Evolutionary conservation across 495 filamentous ascomycete species (phyloP).

Genomic region (Aspergillus steynii): DNA sequence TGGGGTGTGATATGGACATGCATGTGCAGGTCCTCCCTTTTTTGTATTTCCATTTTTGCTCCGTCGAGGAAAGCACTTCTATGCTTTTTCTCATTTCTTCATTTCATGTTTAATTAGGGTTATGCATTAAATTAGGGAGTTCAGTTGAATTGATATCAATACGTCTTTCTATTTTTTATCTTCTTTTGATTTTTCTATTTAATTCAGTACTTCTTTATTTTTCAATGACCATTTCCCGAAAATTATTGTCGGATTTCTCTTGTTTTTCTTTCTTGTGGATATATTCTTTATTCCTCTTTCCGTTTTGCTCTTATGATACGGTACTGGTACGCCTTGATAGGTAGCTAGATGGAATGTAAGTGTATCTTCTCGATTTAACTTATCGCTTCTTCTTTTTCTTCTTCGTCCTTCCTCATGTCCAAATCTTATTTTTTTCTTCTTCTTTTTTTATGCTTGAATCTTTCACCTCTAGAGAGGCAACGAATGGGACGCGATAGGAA

Average conservation of each 20-base stretch:
- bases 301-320: background rate
- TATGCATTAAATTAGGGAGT: background rate
- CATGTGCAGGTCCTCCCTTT: too few species aligned
- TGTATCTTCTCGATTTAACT: background rate
- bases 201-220: too few species aligned
- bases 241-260: too few species aligned
- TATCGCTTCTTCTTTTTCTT: background rate
- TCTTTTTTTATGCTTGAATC: background rate
- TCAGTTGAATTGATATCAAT: background rate
- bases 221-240: too few species aligned
- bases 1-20: too few species aligned
- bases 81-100: background rate
- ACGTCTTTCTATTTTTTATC: background rate
- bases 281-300: background rate
- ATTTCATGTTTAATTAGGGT: background rate
- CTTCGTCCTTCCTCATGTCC: too few species aligned
- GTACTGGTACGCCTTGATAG: background rate
- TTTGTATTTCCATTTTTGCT: background rate
- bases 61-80: too few species aligned
- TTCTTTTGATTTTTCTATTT: too few species aligned
- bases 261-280: background rate
- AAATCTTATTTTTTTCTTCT: background rate
- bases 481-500: background rate
- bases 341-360: background rate
- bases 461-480: too few species aligned